A percentile compares a stretch with the other conserved stretches of the same genome.
Evolutionary conservation across 495 filamentous ascomycete genomes (phyloP).

Genomic region (Antarctomyces pellizariae): DNA sequence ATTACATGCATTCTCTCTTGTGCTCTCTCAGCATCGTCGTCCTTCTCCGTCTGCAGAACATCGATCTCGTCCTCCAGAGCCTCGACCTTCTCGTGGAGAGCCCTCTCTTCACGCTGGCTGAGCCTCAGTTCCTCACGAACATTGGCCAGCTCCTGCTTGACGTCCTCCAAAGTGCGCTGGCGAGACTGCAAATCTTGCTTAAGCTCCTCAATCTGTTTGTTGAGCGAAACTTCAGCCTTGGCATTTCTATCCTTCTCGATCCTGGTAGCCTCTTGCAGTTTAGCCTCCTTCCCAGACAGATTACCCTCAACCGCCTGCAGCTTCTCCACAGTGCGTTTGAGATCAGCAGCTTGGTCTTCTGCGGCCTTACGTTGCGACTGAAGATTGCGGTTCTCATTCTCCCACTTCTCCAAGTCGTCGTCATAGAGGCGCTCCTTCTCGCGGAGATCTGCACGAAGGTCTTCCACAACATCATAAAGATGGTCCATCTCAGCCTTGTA

Average conservation of each 20-base stretch:
- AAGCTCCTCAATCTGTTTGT: conserved; percentile 31
- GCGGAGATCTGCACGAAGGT: conserved; percentile 45
- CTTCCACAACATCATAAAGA: conserved; percentile 41
- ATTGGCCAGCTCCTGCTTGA: conserved; percentile 31
- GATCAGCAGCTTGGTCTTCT: conserved; percentile 42
- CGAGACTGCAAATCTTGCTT: conserved; percentile 30
- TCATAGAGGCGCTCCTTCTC: conserved; percentile 49
- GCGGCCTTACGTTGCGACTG: conserved; percentile 41
- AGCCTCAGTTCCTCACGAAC: conserved; percentile 45
- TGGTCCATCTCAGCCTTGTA: conserved; percentile 38
- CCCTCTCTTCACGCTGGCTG: conserved; percentile 36
- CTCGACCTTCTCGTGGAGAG: conserved; percentile 41
- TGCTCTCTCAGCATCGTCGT: conserved; percentile 48
- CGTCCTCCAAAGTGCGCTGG: conserved; percentile 26
- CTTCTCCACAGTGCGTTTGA: conserved; percentile 47
- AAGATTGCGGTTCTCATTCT: conserved; percentile 35
- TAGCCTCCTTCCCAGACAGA: conserved; percentile 36
- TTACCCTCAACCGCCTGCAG: conserved; percentile 45
- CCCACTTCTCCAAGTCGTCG: conserved; percentile 48
- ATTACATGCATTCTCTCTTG: conserved; percentile 26
- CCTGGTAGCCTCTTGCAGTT: conserved; percentile 36
- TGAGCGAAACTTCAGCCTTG: conserved; percentile 29
- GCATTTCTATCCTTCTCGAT: conserved; percentile 32
- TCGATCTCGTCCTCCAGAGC: conserved; percentile 65
- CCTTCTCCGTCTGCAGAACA: conserved; percentile 45